Base-by-base conservation (phyloP, 129 eudicot species). In the Ambrosia artemisiifolia region DNA sequence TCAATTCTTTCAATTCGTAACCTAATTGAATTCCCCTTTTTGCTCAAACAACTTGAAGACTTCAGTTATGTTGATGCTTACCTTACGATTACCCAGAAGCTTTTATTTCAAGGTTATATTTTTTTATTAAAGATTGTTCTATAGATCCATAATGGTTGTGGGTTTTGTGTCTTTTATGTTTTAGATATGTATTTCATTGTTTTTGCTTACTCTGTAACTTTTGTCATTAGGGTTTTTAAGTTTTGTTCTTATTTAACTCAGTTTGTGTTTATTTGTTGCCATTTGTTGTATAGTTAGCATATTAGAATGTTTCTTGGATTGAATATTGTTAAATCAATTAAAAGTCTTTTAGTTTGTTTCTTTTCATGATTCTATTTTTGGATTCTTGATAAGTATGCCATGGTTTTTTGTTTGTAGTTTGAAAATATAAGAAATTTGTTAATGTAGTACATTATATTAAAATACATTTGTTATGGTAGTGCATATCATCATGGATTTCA, bases 61-160 rank as follows among this genome's bases (percentile, higher is more conserved):
- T n/a, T n/a, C n/a, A n/a, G n/a, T n/a, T n/a, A n/a, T 18, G 36
- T 36, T 11, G 33, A 24, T 24, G 28, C 28, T 24, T 24, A 24
- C 32, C 10, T 19, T 59, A 33, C 56, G 77, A 87, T 96, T 47
- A 53, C 83, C 1, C 95, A 93, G 79, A 87, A 84, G 87, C 95
- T 93, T 36, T 85, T 93, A 36, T 72, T 36, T 17, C 98, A 87
- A 70, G 98, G 98, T 91, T 47, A 11, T 30, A 46, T 24, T n/a
- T 75, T 3, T 61, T 40, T 10, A 49, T 13, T 40, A 7, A 38
- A 38, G 43, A 38, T 38, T 38, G 2, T 38, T 38, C 61, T 12
- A 3, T 42, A 78, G 82, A 78, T 78, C 82, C 77, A 56, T 54
- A 35, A 2, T 71, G 47, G 19, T 73, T 63, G 70, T 73, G 76